Evolutionary conservation across 2,329 filamentous ascomycete species (phyloP), one percentile per base, ranked within the genome.

Genomic region (Trichophyton verrucosum): DNA sequence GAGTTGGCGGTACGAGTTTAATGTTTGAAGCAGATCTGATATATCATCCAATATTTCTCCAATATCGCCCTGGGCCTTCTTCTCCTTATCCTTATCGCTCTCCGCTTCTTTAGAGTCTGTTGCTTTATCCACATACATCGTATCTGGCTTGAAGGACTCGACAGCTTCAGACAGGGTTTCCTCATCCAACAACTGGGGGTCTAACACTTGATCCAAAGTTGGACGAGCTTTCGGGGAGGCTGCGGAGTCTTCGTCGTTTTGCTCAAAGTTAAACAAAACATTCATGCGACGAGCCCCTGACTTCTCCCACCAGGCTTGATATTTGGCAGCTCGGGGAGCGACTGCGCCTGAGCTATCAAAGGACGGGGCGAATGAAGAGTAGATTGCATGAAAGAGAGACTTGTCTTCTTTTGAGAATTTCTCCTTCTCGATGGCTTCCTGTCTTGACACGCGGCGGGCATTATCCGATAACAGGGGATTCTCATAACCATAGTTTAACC

Each of bases 1-100:
- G 64, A 85, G 81, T 60, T 78, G 77, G 66, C 86, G 83, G 65
- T 85, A 81, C 1, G 84, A 86, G 61, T 81, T 79, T 22, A 86
- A 72, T 7, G 82, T 85, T 63, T 85, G 79, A 46, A 86, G 71
- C 17, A 85, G 73, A 60, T 84, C 80, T 1, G 82, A 83, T 17
- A 86, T 78, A 57, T 85, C 79, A 42, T 74, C 68, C 53, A 86
- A 73, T 22, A 85, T 67, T 9, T 80, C 77, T 22, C 81, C 77
- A 22, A 77, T 70, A 40, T 78, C 76, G 64, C 77, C 75, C 22
- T 76, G 73, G 36, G 74, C 68, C 63, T 71, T 68, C 15, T 72
- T 72, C 30, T 59, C 68, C 63, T 71, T 68, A 15, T 72, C 72
- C 30, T 59, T 17, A 38, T 49, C 60, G n/a, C 7, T 47, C 38